Evolutionary conservation across 305 asterid species (phyloP), one percentile per base, ranked within the genome.

Genomic region (Striga hermonthica): DNA sequence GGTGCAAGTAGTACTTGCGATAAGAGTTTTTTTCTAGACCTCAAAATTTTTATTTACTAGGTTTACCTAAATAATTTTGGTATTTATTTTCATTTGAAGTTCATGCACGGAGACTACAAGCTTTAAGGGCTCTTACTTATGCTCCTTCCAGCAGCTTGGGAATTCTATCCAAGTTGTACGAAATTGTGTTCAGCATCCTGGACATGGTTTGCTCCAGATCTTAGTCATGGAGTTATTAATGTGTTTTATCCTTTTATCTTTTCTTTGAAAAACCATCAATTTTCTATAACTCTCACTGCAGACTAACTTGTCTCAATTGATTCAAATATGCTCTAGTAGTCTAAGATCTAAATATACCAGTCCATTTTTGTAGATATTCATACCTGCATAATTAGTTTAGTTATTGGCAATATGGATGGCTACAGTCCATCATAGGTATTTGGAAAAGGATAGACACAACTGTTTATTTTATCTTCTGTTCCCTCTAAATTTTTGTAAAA

Each of bases 31-130:
- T 57, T 52, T 70, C 52, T 37, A 62, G 58, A 58, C 67, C 34
- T 75, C 22, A 37, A 57, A 37, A 62, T 70, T 66, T 66, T 67
- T 55, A 11, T 60, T 11, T 66, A 50, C 38, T 63, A 36, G 13
- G 52, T 65, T 47, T 68, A n/a, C 16, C 66, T 60, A 61, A 62
- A 73, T 40, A 44, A 43, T 67, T 60, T 66, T 68, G 49, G 36
- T 59, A 69, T 60, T 68, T 75, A 43, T 73, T 73, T 73, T 69
- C 57, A 55, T 72, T 73, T 80, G 68, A 79, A 94, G 99, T 94
- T 88, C 99, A 94, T 81, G 79, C 99, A 43, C 83, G 99, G 75
- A 89, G 97, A 78, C 88, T 94, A 66, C 99, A 94, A 83, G 99
- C 99, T 0, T 65, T 94, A 60, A 94, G 90, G 90, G 97, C 99